phyloP scores from a whole-genome alignment of 1,139 yeast species.

The Spathaspora sp. region DNA sequence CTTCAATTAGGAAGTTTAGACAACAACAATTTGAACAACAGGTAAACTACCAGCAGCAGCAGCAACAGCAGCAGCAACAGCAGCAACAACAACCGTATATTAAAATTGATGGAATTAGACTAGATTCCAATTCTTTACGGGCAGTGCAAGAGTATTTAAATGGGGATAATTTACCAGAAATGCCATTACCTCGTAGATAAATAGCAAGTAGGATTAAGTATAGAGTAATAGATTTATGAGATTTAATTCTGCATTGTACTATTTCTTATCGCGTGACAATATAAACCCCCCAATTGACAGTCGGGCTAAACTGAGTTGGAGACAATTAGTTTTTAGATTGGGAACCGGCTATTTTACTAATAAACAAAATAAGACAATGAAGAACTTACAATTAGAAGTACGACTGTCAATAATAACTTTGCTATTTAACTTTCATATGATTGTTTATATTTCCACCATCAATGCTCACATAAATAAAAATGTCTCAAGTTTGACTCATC shows the following conservation, averaged over 20 bases:
- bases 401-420: too few relatives aligned
- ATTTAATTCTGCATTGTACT: too few relatives aligned
- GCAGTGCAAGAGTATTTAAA: conserved; percentile 5
- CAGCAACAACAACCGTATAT: background rate
- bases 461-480: too few relatives aligned
- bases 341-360: too few relatives aligned
- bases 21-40: conserved; percentile 2
- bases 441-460: too few relatives aligned
- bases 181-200: background rate
- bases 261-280: too few relatives aligned
- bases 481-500: background rate
- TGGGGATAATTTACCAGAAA: background rate
- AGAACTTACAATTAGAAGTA: too few relatives aligned
- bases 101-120: conserved; percentile 1
- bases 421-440: too few relatives aligned
- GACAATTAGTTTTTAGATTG: too few relatives aligned
- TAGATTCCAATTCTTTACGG: conserved; percentile 6
- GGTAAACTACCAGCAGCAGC: conserved; percentile 2
- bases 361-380: too few relatives aligned
- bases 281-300: too few relatives aligned
- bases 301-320: too few relatives aligned
- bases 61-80: conserved; percentile 1
- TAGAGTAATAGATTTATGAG: background rate
- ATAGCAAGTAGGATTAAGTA: background rate
- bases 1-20: conserved; percentile 6